Base-by-base conservation (phyloP, 768 basidiomycete species). In the Leccinum rimulosum region DNA sequence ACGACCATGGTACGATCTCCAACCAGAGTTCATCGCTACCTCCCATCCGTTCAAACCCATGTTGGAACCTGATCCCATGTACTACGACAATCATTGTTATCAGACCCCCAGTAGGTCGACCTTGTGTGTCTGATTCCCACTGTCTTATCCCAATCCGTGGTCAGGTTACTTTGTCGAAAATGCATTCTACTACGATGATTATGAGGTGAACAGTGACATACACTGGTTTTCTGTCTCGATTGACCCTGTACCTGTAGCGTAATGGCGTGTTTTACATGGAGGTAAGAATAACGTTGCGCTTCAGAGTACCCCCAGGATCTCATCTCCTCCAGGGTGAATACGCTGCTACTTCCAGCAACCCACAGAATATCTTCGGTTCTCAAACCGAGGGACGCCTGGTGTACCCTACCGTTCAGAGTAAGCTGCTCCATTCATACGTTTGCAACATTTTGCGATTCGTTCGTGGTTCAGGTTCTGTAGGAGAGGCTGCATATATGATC, bases 401-500 rank as follows among this genome's bases (percentile, higher is more conserved):
- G 17, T 86, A 78, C 66, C 85, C 85, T 0, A 83, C 81, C 5
- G 75, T 86, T 67, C 75, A 80, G 66, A 79, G 84, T 85, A 60
- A 54, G 75, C 3, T 66, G 10, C 15, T 15, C 25, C 22, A 28
- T n/a, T 25, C n/a, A 28, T 25, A 33, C 17, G 1, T 9, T 55
- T 50, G 49, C 54, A 3, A 33, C 36, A n/a, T 22, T n/a, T 52
- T 28, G 2, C n/a, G 28, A 59, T 36, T 1, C 47, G 40, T 47
- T 28, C 4, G 31, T 3, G 38, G n/a, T 43, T 12, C 33, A 83
- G 83, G 80, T 59, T 71, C 84, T 40, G 70, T 79, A 1, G 81
- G 79, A 15, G 87, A 88, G 66, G 87, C 86, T 2, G 83, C 83
- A 1, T 88, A 82, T 66, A 86, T 87, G 86, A 87, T 83, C 1